Conservation (phyloP, 116 monocot species). For the Cymodocea nodosa region DNA sequence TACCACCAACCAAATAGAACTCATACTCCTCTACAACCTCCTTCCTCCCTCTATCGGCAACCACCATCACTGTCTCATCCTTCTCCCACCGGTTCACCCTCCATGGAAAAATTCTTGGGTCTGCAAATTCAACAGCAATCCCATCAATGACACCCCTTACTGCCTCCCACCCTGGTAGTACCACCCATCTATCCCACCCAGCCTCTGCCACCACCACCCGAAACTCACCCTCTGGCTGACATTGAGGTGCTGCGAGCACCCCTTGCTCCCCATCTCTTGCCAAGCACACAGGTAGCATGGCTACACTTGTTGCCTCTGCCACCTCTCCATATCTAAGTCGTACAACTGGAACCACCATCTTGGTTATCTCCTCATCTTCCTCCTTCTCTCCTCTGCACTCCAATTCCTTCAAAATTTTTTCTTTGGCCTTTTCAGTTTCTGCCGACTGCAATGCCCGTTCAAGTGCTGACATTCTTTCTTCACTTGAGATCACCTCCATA, state of each 20-base stretch:
- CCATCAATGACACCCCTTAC: conserved; percentile 19
- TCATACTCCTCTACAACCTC: conserved; percentile 37
- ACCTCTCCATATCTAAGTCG: conserved; percentile 78
- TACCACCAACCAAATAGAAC: conserved; percentile 24
- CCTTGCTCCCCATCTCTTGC: conserved; percentile 32
- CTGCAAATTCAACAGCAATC: conserved; percentile 41
- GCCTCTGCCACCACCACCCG: conserved; percentile 56
- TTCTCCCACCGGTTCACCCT: conserved; percentile 15
- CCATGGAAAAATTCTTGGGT: conserved; percentile 46
- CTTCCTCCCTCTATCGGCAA: conserved; percentile 37
- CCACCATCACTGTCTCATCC: conserved; percentile 60
- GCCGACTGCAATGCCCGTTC: conserved; percentile 40
- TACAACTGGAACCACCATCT: conserved; percentile 45
- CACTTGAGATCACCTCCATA: conserved; percentile 19
- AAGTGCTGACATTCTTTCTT: conserved; percentile 27
- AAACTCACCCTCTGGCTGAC: conserved; percentile 36
- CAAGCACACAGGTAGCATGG: conserved; percentile 43
- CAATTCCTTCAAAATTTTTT: conserved; percentile 28
- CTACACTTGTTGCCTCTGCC: conserved; percentile 63
- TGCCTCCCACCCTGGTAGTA: conserved; percentile 73
- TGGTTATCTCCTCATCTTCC: conserved; percentile 9
- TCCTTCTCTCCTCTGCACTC: conserved; percentile 10
- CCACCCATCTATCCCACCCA: conserved; percentile 73
- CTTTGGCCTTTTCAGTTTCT: conserved; percentile 45
- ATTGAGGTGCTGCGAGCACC: conserved; percentile 29